A percentile compares a stretch with the other conserved stretches of the same genome.
Conservation (phyloP, 2,329 filamentous ascomycete species). For the Ophiostoma perfectum region DNA sequence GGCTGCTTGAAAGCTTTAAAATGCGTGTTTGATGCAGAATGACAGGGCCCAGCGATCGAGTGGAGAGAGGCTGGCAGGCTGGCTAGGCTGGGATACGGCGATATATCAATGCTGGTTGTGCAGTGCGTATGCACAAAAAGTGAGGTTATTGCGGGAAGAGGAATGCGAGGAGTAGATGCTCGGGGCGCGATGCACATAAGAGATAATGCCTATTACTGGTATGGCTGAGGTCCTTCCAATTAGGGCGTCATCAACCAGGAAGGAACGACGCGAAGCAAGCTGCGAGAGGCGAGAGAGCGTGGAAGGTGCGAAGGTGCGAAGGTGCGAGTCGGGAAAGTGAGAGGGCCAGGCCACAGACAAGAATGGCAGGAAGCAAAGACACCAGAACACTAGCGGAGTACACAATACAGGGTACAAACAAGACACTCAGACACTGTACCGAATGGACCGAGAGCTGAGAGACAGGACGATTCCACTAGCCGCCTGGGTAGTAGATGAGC, state of each 20-base stretch:
- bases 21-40: neutral
- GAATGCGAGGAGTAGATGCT: neutral
- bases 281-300: neutral
- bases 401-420: neutral
- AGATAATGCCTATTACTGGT: no score
- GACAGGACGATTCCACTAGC: no score
- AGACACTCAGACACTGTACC: neutral
- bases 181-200: neutral
- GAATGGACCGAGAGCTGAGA: neutral
- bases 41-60: neutral
- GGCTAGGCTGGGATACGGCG: neutral
- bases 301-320: neutral
- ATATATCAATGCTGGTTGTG: neutral
- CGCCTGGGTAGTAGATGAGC: neutral
- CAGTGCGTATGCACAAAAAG: neutral
- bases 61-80: neutral
- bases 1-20: no score
- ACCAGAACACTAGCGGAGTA: no score
- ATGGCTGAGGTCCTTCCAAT: no score
- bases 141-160: neutral
- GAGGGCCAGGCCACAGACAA: no score
- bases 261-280: neutral
- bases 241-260: neutral
- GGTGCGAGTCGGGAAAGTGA: neutral
- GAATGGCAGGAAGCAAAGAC: no score